Conservation (phyloP, 139 green algal species). For the Haematococcus lacustris region DNA sequence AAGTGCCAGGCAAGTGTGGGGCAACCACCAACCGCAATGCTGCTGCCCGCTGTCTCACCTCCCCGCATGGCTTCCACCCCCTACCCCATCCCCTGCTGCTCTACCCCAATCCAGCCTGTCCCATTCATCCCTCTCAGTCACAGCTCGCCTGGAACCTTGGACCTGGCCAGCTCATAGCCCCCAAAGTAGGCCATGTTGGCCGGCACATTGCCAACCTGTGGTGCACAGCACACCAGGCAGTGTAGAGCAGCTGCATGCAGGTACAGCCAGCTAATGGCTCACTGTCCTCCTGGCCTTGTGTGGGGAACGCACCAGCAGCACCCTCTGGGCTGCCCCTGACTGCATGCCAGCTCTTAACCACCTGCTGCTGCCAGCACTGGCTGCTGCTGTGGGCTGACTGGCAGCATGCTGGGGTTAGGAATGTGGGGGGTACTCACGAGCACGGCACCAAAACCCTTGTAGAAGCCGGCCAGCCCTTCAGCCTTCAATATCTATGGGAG, state of each 20-base stretch:
- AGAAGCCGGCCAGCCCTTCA: constrained; percentile 57
- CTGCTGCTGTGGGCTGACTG: too few species aligned
- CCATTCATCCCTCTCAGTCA: neutral
- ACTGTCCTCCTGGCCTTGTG: neutral
- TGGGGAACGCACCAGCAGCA: neutral
- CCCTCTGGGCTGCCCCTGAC: neutral
- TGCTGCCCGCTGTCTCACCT: too few species aligned
- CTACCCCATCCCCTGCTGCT: too few species aligned
- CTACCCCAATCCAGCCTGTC: neutral
- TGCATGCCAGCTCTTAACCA: neutral
- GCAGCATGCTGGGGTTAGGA: neutral
- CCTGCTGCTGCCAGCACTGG: neutral
- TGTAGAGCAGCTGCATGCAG: neutral
- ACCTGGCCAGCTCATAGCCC: constrained; percentile 49
- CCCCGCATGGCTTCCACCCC: too few species aligned
- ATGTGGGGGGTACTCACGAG: constrained; percentile 23
- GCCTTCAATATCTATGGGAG: neutral
- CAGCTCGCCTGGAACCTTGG: constrained; percentile 13
- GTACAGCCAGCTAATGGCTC: neutral
- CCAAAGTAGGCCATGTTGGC: constrained; percentile 71
- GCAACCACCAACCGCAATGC: too few species aligned
- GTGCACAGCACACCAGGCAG: neutral
- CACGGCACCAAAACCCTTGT: constrained; percentile 61
- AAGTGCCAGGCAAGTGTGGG: neutral
- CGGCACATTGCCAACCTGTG: constrained; percentile 44